Evolutionary conservation across 2,329 filamentous ascomycete genomes (phyloP).

Genomic region (Aspergillus transmontanensis): DNA sequence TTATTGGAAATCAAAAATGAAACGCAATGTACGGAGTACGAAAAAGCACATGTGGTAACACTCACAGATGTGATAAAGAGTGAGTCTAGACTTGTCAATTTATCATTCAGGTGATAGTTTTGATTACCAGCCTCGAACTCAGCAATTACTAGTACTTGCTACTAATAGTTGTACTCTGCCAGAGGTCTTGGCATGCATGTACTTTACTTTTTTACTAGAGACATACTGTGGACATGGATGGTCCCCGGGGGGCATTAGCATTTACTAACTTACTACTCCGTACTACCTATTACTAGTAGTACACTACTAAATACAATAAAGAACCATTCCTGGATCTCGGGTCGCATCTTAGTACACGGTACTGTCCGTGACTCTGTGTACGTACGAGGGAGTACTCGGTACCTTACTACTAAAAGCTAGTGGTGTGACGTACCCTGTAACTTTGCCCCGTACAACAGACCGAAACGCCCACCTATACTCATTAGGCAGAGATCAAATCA

Average conservation of each 20-base stretch:
- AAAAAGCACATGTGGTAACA: too few relatives aligned
- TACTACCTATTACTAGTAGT: background rate
- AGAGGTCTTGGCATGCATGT: background rate
- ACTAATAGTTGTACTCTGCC: background rate
- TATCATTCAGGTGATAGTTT: too few relatives aligned
- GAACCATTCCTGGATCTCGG: too few relatives aligned
- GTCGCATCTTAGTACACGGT: background rate
- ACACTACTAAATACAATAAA: background rate
- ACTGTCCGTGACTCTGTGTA: background rate
- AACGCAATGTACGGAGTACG: too few relatives aligned
- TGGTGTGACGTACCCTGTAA: background rate
- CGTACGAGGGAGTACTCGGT: background rate
- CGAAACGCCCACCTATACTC: background rate
- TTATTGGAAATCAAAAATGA: too few relatives aligned
- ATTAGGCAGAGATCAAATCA: conserved; percentile 1
- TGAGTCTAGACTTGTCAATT: background rate
- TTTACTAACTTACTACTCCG: too few relatives aligned
- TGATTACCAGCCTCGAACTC: background rate
- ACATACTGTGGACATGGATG: background rate
- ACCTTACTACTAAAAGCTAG: background rate
- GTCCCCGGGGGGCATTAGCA: too few relatives aligned
- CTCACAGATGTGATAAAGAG: background rate
- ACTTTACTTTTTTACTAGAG: background rate
- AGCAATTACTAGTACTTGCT: too few relatives aligned
- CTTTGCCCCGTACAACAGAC: background rate